A percentile compares a stretch with the other conserved stretches of the same genome.
These are phyloP conservation scores for Cynanchum wilfordii DNA, from an alignment of 257 asterid species.

Conservation along the genomic window DNA sequence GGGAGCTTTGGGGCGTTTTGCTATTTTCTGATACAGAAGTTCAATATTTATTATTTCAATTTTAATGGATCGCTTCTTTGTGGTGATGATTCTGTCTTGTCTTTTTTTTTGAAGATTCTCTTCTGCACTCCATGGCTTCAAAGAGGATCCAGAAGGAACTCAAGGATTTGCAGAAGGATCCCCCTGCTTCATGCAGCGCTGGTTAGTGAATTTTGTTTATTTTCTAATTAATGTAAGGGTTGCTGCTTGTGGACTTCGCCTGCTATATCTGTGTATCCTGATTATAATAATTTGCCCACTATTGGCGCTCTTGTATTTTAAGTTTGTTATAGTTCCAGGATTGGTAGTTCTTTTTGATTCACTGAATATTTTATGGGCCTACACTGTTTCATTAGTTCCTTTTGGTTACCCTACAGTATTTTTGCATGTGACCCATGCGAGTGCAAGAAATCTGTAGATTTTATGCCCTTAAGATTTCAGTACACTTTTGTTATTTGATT, in stretches of 20 bases:
- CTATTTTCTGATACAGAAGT: neutral
- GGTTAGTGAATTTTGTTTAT: constrained; percentile 8
- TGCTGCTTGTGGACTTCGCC: neutral
- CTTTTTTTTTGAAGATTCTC: neutral
- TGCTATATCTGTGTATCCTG: neutral
- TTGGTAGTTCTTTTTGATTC: neutral
- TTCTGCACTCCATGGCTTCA: constrained; percentile 23
- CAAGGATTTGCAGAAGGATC: constrained; percentile 34
- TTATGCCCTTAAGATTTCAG: neutral
- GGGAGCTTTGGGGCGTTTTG: neutral
- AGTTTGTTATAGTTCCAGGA: neutral
- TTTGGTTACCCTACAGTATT: no score
- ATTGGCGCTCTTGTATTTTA: neutral
- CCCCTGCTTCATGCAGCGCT: constrained; percentile 38
- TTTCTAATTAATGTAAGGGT: neutral
- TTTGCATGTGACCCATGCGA: neutral
- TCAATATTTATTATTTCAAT: neutral
- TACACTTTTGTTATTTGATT: neutral
- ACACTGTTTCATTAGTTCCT: neutral
- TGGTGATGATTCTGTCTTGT: constrained; percentile 9
- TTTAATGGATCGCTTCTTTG: neutral
- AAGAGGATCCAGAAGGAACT: constrained; percentile 35
- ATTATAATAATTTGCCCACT: neutral
- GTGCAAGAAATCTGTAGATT: neutral
- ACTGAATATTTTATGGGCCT: neutral